Evolutionary conservation across 352 stramenopile species (phyloP), one percentile per base, ranked within the genome.

Genomic region (Pythium oligandrum): DNA sequence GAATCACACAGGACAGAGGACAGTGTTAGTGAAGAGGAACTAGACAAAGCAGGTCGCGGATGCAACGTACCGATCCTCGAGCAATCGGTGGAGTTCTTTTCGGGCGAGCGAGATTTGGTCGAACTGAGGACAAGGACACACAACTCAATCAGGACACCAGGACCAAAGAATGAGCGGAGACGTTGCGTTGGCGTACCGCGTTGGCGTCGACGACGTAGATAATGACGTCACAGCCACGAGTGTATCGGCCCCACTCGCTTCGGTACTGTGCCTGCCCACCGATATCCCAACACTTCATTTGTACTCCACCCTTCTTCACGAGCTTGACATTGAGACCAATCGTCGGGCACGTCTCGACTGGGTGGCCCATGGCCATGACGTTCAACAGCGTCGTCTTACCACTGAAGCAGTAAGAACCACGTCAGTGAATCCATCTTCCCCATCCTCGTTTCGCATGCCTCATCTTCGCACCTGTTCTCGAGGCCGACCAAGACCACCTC

Each of bases 281-380:
- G 55, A 99, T 98, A 79, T 99, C 96, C 96, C 96, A 99, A 70
- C 96, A 98, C 72, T 99, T 99, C 95, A 99, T 98, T 68, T 98
- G 95, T 59, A 93, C 83, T 34, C 81, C 79, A 70, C 94, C 75
- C 88, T 98, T 91, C 89, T 97, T 95, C 53, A 98, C 95, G 36
- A 98, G 80, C 72, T 98, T 98, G 45, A 98, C 96, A 70, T 98
- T 98, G 40, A 98, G 73, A 45, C 96, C 96, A 65, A 98, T 98
- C 33, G 96, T 98, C n/a, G 94, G 94, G 50, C 95, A 96, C 33
- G 96, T 98, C 71, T 98, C 94, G 40, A 98, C 92, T 17, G 94
- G 86, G 67, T 96, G 78, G 30, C 95, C 95, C 85, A 98, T 96
- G 44, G 96, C 90, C 68, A 98, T 94, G 33, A 98, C 96, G 55